Evolutionary conservation across 306 rosid genomes (phyloP).

Genomic region (Astragalus glycyphyllos): DNA sequence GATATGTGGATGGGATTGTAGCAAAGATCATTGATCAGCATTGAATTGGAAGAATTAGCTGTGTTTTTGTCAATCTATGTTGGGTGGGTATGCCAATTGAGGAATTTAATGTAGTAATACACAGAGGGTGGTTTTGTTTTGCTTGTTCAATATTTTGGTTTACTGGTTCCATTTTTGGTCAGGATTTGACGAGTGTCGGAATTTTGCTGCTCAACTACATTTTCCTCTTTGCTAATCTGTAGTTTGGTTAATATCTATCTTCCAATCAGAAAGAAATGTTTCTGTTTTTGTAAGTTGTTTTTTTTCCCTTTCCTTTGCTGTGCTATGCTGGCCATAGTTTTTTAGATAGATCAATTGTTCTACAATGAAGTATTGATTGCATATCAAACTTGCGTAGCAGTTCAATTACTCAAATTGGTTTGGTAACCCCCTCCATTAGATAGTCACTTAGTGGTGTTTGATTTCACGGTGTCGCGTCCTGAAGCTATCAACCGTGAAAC

Average conservation of each 20-base stretch:
- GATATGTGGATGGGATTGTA: constrained; percentile 11
- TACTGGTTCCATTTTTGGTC: constrained; percentile 3
- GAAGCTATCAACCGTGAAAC: too few relatives aligned
- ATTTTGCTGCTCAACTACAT: constrained; percentile 20
- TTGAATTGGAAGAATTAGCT: constrained; percentile 20
- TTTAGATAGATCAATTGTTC: neutral
- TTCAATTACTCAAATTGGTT: constrained; percentile 13
- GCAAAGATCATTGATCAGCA: neutral
- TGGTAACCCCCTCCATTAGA: too few relatives aligned
- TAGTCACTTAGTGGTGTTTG: too few relatives aligned
- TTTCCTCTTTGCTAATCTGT: neutral
- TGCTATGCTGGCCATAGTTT: neutral
- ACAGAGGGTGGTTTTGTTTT: constrained; percentile 19
- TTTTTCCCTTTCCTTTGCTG: neutral
- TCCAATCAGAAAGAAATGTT: neutral
- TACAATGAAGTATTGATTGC: constrained; percentile 2
- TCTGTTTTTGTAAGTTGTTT: neutral
- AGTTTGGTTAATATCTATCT: constrained; percentile 1
- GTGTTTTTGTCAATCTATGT: constrained; percentile 25
- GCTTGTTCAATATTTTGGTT: constrained; percentile 21
- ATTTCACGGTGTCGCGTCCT: too few relatives aligned
- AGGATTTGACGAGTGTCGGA: neutral
- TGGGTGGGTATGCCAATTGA: neutral
- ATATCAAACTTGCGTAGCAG: neutral
- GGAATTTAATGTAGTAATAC: constrained; percentile 25